These are phyloP conservation scores for Ophiostoma australiae DNA, from an alignment of 2,329 filamentous ascomycete genomes.

Conservation along the genomic window DNA sequence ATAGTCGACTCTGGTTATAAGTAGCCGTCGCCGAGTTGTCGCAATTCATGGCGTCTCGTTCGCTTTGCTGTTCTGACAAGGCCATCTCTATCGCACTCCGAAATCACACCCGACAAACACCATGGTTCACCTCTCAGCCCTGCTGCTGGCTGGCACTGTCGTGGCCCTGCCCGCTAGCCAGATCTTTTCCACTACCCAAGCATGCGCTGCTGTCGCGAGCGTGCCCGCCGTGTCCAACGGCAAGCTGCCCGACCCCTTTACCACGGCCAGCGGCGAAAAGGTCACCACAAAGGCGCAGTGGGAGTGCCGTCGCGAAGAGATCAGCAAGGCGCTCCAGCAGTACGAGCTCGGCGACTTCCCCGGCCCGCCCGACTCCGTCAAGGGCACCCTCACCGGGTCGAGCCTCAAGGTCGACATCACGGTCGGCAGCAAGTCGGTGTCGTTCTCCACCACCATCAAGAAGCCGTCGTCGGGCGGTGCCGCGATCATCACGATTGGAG, in stretches of 20 bases:
- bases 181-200: constrained; percentile 21
- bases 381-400: constrained; percentile 41
- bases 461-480: constrained; percentile 39
- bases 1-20: background rate
- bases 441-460: constrained; percentile 42
- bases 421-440: constrained; percentile 43
- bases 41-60: no score
- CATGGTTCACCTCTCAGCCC: background rate
- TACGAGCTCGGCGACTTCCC: constrained; percentile 50
- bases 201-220: constrained; percentile 36
- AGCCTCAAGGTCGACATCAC: constrained; percentile 43
- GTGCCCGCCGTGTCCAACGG: constrained; percentile 37
- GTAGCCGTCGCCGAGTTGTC: background rate
- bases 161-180: background rate
- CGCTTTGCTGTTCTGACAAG: background rate
- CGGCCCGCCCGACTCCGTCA: constrained; percentile 43
- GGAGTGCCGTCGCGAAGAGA: constrained; percentile 46
- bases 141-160: background rate
- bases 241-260: constrained; percentile 48
- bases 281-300: constrained; percentile 45
- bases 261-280: constrained; percentile 39
- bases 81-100: background rate
- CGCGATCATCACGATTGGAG: constrained; percentile 55
- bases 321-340: constrained; percentile 45
- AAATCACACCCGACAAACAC: background rate